phyloP scores from a whole-genome alignment of 2,329 filamentous ascomycete species.

The Aschersonia sp. region DNA sequence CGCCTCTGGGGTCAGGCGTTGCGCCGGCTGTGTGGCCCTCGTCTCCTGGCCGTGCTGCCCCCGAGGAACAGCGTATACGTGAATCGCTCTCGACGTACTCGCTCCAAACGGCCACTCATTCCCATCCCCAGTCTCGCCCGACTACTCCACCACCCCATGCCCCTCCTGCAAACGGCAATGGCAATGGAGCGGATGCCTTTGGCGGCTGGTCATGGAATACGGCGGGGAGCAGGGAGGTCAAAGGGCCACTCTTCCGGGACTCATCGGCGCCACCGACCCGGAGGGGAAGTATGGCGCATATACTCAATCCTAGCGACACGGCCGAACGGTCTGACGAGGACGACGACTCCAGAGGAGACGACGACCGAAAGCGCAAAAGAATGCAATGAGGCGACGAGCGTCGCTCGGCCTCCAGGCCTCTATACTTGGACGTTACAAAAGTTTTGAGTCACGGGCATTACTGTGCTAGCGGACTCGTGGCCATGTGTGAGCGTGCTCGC shows the following conservation, averaged over 20 bases:
- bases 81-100: constrained; percentile 44
- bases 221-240: constrained; percentile 31
- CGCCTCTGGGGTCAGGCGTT: constrained; percentile 49
- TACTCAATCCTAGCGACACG: constrained; percentile 44
- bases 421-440: no score
- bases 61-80: constrained; percentile 39
- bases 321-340: constrained; percentile 41
- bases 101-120: constrained; percentile 26
- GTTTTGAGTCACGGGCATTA: no score
- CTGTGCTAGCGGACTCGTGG: no score
- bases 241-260: constrained; percentile 35
- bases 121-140: constrained; percentile 33
- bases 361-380: constrained; percentile 48
- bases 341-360: constrained; percentile 38
- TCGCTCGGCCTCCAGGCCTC: no score
- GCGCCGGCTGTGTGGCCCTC: constrained; percentile 37
- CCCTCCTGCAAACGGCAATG: constrained; percentile 20
- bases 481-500: no score
- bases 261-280: constrained; percentile 41
- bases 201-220: constrained; percentile 43
- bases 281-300: constrained; percentile 47
- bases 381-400: constrained; percentile 22
- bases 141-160: constrained; percentile 31
- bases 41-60: constrained; percentile 33
- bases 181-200: constrained; percentile 27